These are phyloP conservation scores for Trichosporon ovoides DNA, from an alignment of 1,284 basidiomycete species.

Conservation along the genomic window DNA sequence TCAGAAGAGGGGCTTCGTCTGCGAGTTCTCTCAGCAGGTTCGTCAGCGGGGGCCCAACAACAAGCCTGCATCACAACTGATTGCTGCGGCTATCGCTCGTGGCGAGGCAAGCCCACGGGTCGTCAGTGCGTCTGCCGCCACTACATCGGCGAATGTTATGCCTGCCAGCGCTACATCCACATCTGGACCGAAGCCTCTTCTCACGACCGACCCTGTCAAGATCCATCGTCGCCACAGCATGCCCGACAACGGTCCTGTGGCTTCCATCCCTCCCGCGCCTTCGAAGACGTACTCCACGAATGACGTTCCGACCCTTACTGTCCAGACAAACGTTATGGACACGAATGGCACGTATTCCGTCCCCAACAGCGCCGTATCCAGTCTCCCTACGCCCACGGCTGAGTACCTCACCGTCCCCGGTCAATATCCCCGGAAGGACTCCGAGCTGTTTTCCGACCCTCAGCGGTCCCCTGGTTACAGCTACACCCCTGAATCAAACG, in stretches of 20 bases:
- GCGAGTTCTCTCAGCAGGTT: conserved; percentile 23
- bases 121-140: neutral
- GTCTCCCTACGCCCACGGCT: conserved; percentile 3
- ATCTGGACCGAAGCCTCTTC: neutral
- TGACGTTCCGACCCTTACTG: conserved; percentile 11
- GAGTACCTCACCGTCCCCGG: conserved; percentile 17
- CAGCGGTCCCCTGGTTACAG: conserved; percentile 15
- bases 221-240: conserved; percentile 17
- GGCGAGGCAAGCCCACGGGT: conserved; percentile 2
- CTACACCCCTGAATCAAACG: conserved; percentile 13
- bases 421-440: neutral
- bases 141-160: neutral
- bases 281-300: conserved; percentile 15
- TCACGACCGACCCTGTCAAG: conserved; percentile 5
- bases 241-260: conserved; percentile 9
- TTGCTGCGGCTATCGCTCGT: neutral
- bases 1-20: conserved; percentile 21
- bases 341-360: conserved; percentile 3
- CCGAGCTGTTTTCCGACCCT: neutral
- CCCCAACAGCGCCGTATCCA: conserved; percentile 12
- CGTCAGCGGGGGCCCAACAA: conserved; percentile 24
- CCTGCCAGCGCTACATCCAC: neutral
- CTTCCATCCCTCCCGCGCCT: conserved; percentile 5
- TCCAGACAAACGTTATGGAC: conserved; percentile 8
- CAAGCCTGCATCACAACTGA: conserved; percentile 6